Evolutionary conservation across 176 grass and related monocot species (phyloP), one percentile per base, ranked within the genome.

Genomic region (Oryza rufipogon): DNA sequence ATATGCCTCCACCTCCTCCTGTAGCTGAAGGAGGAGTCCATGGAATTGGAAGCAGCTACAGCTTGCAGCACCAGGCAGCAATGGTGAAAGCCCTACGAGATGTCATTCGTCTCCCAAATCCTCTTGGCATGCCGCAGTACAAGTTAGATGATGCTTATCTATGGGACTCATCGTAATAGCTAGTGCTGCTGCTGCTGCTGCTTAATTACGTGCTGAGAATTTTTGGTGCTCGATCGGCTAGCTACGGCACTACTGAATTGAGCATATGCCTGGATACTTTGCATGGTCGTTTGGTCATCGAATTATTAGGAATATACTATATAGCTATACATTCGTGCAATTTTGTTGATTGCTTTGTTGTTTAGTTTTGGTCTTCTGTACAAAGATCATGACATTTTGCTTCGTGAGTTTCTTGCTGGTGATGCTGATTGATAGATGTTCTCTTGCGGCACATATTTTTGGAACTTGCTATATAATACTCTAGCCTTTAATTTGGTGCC

Each of bases 1-100:
- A 46, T 25, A 65, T 39, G 84, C 79, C 73, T 68, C 26, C 26
- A 26, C 13, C 73, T 17, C 25, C 73, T 17, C 25, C 25, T 73
- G 8, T 16, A 76, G 22, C 13, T 36, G 74, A 11, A 13, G 51
- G 71, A 13, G 41, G 64, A 54, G 6, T 26, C 11, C 7, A 70
- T 6, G 68, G 52, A 9, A 14, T 68, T 74, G 79, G 60, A 78
- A 79, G 49, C 85, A 79, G 49, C 85, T 79, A 82, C 85, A 75
- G 7, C 74, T 64, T 77, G 52, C 84, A 7, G 38, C 71, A 61
- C 11, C 4, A 90, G 88, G 79, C 79, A 66, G 56, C 38, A 68
- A 54, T 70, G 80, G n/a, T 11, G 34, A 74, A 48, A 87, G 69
- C 84, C 66, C 74, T 86, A 79, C 68, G 25, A 41, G 68, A 80